Evolutionary conservation across 2,329 filamentous ascomycete genomes (phyloP).

Genomic region (Trichoderma hamatum): DNA sequence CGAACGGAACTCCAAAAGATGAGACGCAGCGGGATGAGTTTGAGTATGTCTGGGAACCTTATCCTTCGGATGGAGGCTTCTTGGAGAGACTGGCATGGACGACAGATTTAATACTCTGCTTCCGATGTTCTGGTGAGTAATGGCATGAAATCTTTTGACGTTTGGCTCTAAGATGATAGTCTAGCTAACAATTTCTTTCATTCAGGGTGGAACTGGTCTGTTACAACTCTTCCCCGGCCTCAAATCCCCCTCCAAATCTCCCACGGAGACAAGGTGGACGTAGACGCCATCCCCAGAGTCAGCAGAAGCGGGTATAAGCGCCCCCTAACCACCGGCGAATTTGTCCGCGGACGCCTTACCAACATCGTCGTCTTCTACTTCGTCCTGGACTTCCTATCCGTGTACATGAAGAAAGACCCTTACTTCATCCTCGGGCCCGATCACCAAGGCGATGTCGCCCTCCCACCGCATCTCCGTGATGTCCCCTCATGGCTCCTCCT

Average conservation of each 20-base stretch:
- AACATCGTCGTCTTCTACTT: constrained; percentile 63
- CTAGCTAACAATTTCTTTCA: neutral
- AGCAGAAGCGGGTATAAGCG: constrained; percentile 53
- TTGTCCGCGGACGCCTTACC: constrained; percentile 50
- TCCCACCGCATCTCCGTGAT: constrained; percentile 48
- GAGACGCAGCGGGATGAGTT: constrained; percentile 29
- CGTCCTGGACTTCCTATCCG: constrained; percentile 69
- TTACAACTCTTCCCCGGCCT: constrained; percentile 54
- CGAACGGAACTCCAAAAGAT: neutral
- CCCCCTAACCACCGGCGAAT: constrained; percentile 45
- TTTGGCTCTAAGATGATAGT: neutral
- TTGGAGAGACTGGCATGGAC: constrained; percentile 57
- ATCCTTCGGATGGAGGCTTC: constrained; percentile 54
- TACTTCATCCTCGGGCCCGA: constrained; percentile 67
- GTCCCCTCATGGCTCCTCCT: constrained; percentile 52
- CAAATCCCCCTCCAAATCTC: constrained; percentile 40
- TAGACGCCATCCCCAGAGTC: constrained; percentile 46
- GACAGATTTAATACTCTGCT: constrained; percentile 56
- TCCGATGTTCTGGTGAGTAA: constrained; percentile 56
- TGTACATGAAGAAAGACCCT: constrained; percentile 72
- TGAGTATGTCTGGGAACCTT: constrained; percentile 64
- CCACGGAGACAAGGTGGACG: constrained; percentile 44
- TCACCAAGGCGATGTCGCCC: constrained; percentile 38
- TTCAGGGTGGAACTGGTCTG: constrained; percentile 61
- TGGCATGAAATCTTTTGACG: neutral